Percentiles rank a stretch among this genome's conserved stretches.
Evolutionary conservation across 345 rosid species (phyloP).

Genomic region (Geranium brycei): DNA sequence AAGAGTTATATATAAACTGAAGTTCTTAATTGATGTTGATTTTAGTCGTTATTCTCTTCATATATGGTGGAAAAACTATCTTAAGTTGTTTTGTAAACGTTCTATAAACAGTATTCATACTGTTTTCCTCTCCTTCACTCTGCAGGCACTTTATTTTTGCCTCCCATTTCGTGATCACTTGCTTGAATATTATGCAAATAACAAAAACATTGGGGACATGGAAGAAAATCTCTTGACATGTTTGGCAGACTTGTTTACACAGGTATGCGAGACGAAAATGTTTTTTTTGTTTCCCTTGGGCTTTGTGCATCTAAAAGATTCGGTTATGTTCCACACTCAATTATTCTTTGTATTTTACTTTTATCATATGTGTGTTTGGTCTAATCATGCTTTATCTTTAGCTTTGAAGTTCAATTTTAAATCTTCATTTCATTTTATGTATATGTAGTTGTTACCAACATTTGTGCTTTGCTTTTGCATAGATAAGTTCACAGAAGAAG

Average conservation of each 20-base stretch:
- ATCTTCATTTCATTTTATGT: too few relatives aligned
- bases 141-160: constrained; percentile 96
- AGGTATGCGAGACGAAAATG: constrained; percentile 23
- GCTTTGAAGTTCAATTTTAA: too few relatives aligned
- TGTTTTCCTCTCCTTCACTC: constrained; percentile 1
- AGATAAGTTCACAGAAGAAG: constrained; percentile 97
- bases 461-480: constrained; percentile 14
- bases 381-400: too few relatives aligned
- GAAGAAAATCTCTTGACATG: constrained; percentile 97
- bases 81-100: background rate
- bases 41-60: too few relatives aligned
- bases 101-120: too few relatives aligned
- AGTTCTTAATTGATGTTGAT: too few relatives aligned
- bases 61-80: background rate
- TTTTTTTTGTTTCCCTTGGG: too few relatives aligned
- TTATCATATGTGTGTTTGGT: too few relatives aligned
- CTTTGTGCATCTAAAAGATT: too few relatives aligned
- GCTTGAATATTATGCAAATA: constrained; percentile 77
- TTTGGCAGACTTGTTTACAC: constrained; percentile 87
- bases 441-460: background rate
- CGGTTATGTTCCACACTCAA: too few relatives aligned
- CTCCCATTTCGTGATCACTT: constrained; percentile 97
- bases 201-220: constrained; percentile 59
- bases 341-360: too few relatives aligned
- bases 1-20: too few relatives aligned